These are phyloP conservation scores for Cylindrotheca closterium DNA, from an alignment of 108 stramenopile species.

Conservation along the genomic window DNA sequence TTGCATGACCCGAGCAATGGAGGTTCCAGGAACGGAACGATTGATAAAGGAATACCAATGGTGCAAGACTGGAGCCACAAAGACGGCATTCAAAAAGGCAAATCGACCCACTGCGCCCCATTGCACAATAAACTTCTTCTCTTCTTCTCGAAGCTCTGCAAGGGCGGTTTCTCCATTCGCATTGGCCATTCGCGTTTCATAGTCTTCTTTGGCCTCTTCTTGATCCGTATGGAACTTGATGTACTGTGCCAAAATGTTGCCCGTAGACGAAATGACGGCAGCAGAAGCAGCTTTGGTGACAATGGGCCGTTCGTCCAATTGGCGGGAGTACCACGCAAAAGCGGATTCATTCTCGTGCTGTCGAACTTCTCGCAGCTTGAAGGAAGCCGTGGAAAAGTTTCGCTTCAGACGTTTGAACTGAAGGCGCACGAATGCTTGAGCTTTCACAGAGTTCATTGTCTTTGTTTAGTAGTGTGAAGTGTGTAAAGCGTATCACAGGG, in stretches of 20 bases:
- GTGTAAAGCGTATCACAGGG: too few relatives aligned
- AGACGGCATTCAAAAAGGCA: slow-evolving; percentile 56
- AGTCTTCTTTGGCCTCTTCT: background rate
- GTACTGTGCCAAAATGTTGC: slow-evolving; percentile 42
- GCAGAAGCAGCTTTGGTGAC: slow-evolving; percentile 71
- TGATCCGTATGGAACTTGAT: slow-evolving; percentile 17
- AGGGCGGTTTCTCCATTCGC: background rate
- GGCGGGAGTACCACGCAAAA: slow-evolving; percentile 63
- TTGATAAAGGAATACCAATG: slow-evolving; percentile 65
- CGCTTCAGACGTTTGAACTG: background rate
- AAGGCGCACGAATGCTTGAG: background rate
- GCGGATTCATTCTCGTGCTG: background rate
- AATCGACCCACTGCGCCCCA: slow-evolving; percentile 59
- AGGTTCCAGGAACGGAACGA: slow-evolving; percentile 54
- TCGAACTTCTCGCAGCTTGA: background rate
- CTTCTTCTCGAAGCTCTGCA: background rate
- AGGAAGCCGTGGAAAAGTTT: background rate
- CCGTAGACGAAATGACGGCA: slow-evolving; percentile 63
- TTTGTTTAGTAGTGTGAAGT: too few relatives aligned
- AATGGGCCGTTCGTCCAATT: slow-evolving; percentile 74
- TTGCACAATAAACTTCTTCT: slow-evolving; percentile 31
- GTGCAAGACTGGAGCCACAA: slow-evolving; percentile 82
- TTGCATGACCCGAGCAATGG: slow-evolving; percentile 31
- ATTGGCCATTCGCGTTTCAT: background rate
- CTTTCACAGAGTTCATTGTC: background rate